These are phyloP conservation scores for Gossypium trilobum DNA, from an alignment of 441 rosid genomes.

Conservation along the genomic window DNA sequence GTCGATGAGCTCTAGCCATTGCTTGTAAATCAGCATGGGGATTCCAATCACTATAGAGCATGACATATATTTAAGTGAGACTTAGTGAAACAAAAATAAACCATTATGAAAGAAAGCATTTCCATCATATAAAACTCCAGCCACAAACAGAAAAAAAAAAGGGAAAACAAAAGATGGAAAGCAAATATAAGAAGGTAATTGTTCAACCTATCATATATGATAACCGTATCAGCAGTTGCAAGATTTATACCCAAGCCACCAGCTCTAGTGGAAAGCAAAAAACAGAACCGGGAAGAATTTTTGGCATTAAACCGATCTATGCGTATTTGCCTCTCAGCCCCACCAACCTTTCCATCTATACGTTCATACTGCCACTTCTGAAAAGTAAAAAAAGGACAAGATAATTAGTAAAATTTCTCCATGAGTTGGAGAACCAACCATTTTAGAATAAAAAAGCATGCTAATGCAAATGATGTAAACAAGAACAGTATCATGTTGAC, in stretches of 20 bases:
- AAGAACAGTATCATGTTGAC: slow-evolving; percentile 2
- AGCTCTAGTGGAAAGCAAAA: slow-evolving; percentile 94
- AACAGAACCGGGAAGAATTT: slow-evolving; percentile 87
- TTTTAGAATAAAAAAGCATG: slow-evolving; percentile 10
- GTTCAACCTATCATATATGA: slow-evolving; percentile 87
- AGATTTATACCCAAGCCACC: slow-evolving; percentile 99
- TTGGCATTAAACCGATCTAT: slow-evolving; percentile 88
- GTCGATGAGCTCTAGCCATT: slow-evolving; percentile 99
- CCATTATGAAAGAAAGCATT: not conserved
- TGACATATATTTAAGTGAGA: slow-evolving; percentile 8
- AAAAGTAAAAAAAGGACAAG: slow-evolving; percentile 10
- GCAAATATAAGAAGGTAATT: slow-evolving; percentile 13
- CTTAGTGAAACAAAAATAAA: not conserved
- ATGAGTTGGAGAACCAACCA: slow-evolving; percentile 14
- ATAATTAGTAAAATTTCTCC: not conserved
- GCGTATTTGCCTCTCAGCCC: slow-evolving; percentile 95
- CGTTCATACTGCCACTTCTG: slow-evolving; percentile 95
- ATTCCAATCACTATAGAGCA: slow-evolving; percentile 84
- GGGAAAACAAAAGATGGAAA: slow-evolving; percentile 1
- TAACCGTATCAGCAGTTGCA: slow-evolving; percentile 97
- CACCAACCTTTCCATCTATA: slow-evolving; percentile 97
- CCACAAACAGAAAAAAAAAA: slow-evolving; percentile 4
- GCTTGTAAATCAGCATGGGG: slow-evolving; percentile 99
- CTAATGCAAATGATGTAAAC: not conserved
- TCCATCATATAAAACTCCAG: slow-evolving; percentile 3